Evolutionary conservation across 2,329 filamentous ascomycete genomes (phyloP).

Genomic region (Colletotrichum sp.): DNA sequence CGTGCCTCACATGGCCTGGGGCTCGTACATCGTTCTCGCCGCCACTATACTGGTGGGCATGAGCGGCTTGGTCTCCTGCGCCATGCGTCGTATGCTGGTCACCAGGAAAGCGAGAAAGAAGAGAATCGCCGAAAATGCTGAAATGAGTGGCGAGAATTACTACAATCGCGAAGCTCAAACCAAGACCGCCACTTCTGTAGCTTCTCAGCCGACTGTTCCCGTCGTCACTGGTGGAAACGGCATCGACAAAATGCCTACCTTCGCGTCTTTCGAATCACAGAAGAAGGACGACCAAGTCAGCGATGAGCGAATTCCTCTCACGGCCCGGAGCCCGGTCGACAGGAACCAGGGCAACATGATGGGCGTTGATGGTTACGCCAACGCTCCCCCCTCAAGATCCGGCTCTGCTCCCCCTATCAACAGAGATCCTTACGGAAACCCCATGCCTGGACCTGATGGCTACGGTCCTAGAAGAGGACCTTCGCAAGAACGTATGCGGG

Average conservation of each 20-base stretch:
- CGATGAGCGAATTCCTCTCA: slow-evolving; percentile 76
- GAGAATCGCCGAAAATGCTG: slow-evolving; percentile 89
- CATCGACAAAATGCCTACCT: slow-evolving; percentile 56
- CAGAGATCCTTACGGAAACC: slow-evolving; percentile 71
- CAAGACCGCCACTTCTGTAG: slow-evolving; percentile 47
- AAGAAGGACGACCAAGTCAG: slow-evolving; percentile 65
- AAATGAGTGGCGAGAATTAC: slow-evolving; percentile 96
- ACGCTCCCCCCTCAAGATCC: slow-evolving; percentile 37
- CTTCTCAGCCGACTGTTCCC: slow-evolving; percentile 64
- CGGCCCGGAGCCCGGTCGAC: slow-evolving; percentile 66
- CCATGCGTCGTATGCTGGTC: slow-evolving; percentile 91
- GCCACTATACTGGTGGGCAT: slow-evolving; percentile 85
- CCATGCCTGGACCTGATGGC: slow-evolving; percentile 46
- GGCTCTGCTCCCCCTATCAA: slow-evolving; percentile 39
- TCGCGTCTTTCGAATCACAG: slow-evolving; percentile 73
- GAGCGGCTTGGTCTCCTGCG: slow-evolving; percentile 86
- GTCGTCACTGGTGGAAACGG: slow-evolving; percentile 61
- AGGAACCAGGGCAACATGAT: slow-evolving; percentile 53
- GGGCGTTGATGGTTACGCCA: slow-evolving; percentile 36
- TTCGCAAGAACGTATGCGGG: slow-evolving; percentile 56
- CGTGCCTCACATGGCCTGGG: slow-evolving; percentile 92
- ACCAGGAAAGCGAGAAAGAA: slow-evolving; percentile 92
- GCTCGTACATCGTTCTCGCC: slow-evolving; percentile 89
- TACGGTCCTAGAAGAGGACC: slow-evolving; percentile 53
- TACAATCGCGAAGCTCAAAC: slow-evolving; percentile 74